Evolutionary conservation across 1,284 basidiomycete species (phyloP).

Genomic region (Naganishia albida): DNA sequence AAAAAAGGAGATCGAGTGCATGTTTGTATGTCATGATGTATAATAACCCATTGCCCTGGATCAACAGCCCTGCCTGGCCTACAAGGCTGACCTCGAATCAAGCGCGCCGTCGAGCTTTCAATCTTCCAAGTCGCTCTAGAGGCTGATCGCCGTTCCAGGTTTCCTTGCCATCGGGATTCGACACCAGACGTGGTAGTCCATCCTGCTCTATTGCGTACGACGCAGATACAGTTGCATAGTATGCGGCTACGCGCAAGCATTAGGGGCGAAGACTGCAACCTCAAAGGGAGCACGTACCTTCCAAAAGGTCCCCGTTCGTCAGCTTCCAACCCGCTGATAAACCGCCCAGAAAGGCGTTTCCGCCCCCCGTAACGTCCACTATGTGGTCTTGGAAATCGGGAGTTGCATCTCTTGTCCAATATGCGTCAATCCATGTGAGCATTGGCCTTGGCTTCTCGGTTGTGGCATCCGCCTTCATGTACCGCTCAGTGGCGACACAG

Average conservation of each 20-base stretch:
- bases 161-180: conserved; percentile 33
- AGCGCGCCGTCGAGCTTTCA: not conserved
- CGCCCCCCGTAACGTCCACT: conserved; percentile 51
- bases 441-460: conserved; percentile 17
- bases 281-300: conserved; percentile 40
- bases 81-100: not conserved
- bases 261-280: not conserved
- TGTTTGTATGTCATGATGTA: conserved; percentile 27
- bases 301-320: conserved; percentile 40
- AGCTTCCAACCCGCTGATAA: conserved; percentile 45
- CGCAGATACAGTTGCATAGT: conserved; percentile 49
- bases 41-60: conserved; percentile 22
- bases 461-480: not conserved
- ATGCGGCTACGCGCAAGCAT: conserved; percentile 37
- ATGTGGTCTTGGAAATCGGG: conserved; percentile 33
- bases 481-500: conserved; percentile 36
- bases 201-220: conserved; percentile 50
- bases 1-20: not conserved
- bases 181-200: conserved; percentile 42
- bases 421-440: conserved; percentile 43
- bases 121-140: conserved; percentile 33
- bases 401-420: conserved; percentile 37
- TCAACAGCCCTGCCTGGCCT: not conserved
- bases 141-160: conserved; percentile 44
- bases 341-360: conserved; percentile 52